Evolutionary conservation across 2,329 filamentous ascomycete species (phyloP).

Genomic region (Fusarium papillatum): DNA sequence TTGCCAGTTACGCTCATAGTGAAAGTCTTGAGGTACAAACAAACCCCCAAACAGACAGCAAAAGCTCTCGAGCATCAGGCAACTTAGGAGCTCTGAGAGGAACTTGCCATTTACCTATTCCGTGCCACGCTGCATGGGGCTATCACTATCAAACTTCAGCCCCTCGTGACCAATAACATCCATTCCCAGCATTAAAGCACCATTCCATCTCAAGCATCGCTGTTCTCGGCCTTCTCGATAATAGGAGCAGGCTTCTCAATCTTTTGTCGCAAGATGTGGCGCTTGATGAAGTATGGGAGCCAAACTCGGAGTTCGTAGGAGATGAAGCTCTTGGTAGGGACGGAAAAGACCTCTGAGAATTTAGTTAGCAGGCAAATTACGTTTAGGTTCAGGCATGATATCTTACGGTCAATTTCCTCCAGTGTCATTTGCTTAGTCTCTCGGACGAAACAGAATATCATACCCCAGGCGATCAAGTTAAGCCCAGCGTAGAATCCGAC

Average conservation of each 20-base stretch:
- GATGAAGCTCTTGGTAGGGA: slow-evolving; percentile 43
- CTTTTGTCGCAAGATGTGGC: slow-evolving; percentile 50
- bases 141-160: neutral
- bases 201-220: neutral
- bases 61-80: neutral
- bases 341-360: neutral
- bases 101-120: neutral
- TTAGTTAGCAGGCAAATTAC: neutral
- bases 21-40: neutral
- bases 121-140: neutral
- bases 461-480: slow-evolving; percentile 57
- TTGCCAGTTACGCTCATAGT: neutral
- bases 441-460: slow-evolving; percentile 62
- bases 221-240: slow-evolving; percentile 37
- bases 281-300: slow-evolving; percentile 55
- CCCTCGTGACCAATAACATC: no score
- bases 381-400: neutral
- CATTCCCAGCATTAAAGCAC: neutral
- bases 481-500: slow-evolving; percentile 59
- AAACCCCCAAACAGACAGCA: neutral
- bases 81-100: neutral
- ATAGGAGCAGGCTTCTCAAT: slow-evolving; percentile 49
- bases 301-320: slow-evolving; percentile 48
- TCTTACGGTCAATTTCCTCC: slow-evolving; percentile 6
- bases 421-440: slow-evolving; percentile 62